Percentiles rank a stretch among this genome's conserved stretches.
phyloP scores from a whole-genome alignment of 192 early-diverging fungal genomes.

The Blastocladiella britannica region DNA sequence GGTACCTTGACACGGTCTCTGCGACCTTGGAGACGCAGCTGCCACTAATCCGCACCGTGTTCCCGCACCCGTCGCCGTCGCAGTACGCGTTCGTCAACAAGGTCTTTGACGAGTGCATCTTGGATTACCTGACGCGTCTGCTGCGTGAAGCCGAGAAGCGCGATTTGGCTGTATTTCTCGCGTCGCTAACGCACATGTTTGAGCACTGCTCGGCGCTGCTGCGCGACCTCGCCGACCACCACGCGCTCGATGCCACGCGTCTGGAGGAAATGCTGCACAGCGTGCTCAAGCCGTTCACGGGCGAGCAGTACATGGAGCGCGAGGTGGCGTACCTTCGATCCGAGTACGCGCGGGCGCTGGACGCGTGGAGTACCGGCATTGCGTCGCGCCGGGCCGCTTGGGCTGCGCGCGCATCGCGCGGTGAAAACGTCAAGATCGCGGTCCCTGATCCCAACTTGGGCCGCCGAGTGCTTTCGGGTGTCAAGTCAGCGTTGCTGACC shows the following conservation, averaged over 20 bases:
- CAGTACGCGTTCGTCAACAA: neutral
- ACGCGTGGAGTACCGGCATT: neutral
- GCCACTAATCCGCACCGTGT: neutral
- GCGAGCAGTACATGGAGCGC: neutral
- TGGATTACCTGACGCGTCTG: neutral
- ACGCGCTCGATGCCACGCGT: neutral
- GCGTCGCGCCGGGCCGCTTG: neutral
- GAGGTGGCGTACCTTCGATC: neutral
- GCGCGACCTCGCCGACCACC: neutral
- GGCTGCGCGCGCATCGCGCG: neutral
- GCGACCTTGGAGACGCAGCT: neutral
- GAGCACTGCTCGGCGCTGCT: neutral
- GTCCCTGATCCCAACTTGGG: neutral
- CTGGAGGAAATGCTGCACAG: neutral
- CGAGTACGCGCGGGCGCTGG: neutral
- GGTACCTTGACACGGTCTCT: neutral
- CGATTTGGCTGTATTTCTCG: neutral
- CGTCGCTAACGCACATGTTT: neutral
- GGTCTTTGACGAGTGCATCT: neutral
- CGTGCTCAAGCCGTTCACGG: neutral
- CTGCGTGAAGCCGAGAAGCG: neutral
- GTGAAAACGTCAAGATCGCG: neutral
- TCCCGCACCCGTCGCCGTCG: neutral
- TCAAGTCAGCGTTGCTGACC: neutral
- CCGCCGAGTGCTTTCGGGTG: neutral